These are phyloP conservation scores for Penicillium sp. DNA, from an alignment of 2,329 filamentous ascomycete genomes.

Conservation along the genomic window DNA sequence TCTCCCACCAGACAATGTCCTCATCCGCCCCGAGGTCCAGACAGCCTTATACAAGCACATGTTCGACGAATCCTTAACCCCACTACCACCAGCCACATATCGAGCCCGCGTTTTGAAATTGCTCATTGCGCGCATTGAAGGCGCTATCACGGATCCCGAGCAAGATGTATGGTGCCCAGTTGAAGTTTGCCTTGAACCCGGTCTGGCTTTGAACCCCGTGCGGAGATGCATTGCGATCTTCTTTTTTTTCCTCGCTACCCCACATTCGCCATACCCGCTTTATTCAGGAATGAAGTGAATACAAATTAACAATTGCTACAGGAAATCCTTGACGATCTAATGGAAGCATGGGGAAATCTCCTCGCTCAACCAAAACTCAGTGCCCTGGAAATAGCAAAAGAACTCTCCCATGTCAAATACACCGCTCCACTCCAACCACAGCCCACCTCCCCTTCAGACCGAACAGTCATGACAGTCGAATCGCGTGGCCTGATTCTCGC, in stretches of 20 bases:
- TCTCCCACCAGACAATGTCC: constrained; percentile 59
- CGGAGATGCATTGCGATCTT: neutral
- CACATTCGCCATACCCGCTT: neutral
- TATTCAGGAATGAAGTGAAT: neutral
- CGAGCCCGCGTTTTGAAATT: constrained; percentile 71
- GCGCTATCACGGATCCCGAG: constrained; percentile 75
- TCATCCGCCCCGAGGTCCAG: constrained; percentile 65
- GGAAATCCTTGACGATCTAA: constrained; percentile 82
- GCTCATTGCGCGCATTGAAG: constrained; percentile 68
- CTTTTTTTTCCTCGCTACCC: neutral
- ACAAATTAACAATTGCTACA: constrained; percentile 39
- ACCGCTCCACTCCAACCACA: constrained; percentile 34
- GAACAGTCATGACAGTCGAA: constrained; percentile 47
- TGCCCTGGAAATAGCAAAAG: constrained; percentile 65
- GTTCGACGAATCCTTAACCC: constrained; percentile 60
- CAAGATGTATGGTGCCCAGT: constrained; percentile 66
- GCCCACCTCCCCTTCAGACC: constrained; percentile 1
- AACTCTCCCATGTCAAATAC: constrained; percentile 76
- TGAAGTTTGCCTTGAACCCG: neutral
- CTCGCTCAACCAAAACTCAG: constrained; percentile 64
- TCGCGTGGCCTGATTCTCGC: constrained; percentile 58
- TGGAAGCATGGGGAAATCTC: constrained; percentile 65
- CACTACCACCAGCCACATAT: constrained; percentile 67
- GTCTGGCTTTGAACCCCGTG: neutral
- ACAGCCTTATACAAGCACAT: constrained; percentile 63